A percentile compares a stretch with the other conserved stretches of the same genome.
Evolutionary conservation across 129 eudicot species (phyloP).

Genomic region (Sambucus nigra): DNA sequence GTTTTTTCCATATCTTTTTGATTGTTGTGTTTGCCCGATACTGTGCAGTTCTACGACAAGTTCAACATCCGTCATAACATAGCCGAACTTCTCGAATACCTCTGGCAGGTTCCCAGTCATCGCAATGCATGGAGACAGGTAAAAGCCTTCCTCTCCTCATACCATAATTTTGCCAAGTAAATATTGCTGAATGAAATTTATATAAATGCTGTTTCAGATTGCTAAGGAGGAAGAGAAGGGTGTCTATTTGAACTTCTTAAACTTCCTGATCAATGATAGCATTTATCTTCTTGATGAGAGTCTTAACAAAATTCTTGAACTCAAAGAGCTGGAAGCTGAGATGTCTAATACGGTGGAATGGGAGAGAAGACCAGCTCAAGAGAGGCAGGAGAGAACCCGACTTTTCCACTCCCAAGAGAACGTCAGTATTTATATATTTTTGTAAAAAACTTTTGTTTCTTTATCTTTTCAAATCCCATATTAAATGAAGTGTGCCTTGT

Average conservation of each 20-base stretch:
- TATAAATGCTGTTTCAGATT: slow-evolving; percentile 40
- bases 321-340: slow-evolving; percentile 91
- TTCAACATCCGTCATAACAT: slow-evolving; percentile 95
- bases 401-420: slow-evolving; percentile 85
- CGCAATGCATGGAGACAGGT: slow-evolving; percentile 97
- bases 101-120: slow-evolving; percentile 98
- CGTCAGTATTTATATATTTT: slow-evolving; percentile 30
- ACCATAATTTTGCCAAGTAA: not conserved
- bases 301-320: slow-evolving; percentile 91
- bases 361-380: slow-evolving; percentile 91
- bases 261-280: slow-evolving; percentile 85
- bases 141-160: not conserved
- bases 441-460: not conserved
- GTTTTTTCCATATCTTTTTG: not conserved
- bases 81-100: slow-evolving; percentile 91
- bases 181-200: not conserved
- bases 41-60: slow-evolving; percentile 85
- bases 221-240: slow-evolving; percentile 99
- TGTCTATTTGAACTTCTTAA: slow-evolving; percentile 76
- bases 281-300: slow-evolving; percentile 94
- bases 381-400: slow-evolving; percentile 98
- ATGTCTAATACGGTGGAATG: slow-evolving; percentile 90
- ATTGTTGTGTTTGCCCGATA: not conserved
- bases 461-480: not conserved
- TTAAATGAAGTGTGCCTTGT: slow-evolving; percentile 6